Conservation (phyloP, 768 basidiomycete species). For the Podaxis rugospora region DNA sequence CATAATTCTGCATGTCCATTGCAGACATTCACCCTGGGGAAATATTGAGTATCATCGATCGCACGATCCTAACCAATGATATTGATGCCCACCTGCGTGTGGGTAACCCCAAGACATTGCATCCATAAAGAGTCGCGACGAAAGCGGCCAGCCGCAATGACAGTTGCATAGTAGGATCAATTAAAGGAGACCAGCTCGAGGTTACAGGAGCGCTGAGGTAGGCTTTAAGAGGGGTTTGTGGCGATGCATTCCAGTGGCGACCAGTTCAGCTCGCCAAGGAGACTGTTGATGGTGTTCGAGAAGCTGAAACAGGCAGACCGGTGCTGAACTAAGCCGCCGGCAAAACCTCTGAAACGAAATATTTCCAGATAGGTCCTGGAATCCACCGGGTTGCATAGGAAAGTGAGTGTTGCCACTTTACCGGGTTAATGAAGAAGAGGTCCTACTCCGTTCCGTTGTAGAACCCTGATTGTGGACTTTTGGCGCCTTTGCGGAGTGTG, state of each 20-base stretch:
- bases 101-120: constrained; percentile 16
- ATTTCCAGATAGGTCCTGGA: not conserved
- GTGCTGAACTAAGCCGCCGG: not conserved
- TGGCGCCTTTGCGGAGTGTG: not conserved
- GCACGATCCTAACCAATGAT: not conserved
- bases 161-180: constrained; percentile 22
- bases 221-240: not conserved
- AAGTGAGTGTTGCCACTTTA: not conserved
- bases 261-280: not conserved
- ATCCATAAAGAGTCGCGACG: constrained; percentile 15
- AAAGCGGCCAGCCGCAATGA: constrained; percentile 29
- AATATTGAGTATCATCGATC: not conserved
- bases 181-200: constrained; percentile 30
- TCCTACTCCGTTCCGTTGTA: not conserved
- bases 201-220: not conserved
- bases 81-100: constrained; percentile 18
- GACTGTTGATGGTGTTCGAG: not conserved
- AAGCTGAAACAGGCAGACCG: not conserved
- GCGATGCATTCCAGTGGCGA: not conserved
- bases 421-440: too few relatives aligned
- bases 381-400: not conserved
- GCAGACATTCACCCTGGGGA: constrained; percentile 40
- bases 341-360: not conserved
- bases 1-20: constrained; percentile 66
- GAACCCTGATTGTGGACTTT: not conserved